Percentiles rank a stretch among this genome's conserved stretches.
phyloP scores from a whole-genome alignment of 148 eudicot species.

The Nepenthes mirabilis region DNA sequence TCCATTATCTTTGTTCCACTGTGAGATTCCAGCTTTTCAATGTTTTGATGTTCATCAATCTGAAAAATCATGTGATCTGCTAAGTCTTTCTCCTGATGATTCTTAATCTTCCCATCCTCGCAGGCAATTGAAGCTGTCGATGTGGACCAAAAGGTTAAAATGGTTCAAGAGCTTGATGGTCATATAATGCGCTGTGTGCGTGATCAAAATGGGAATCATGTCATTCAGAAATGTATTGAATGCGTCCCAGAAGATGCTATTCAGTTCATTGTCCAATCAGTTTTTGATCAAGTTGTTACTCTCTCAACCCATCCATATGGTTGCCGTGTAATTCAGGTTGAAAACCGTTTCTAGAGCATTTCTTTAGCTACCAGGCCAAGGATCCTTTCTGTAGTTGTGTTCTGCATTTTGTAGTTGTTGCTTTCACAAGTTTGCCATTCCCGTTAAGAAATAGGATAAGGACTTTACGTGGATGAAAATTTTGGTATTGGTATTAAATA shows the following conservation, averaged over 20 bases:
- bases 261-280: conserved; percentile 77
- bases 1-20: no score
- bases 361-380: not conserved
- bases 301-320: conserved; percentile 99
- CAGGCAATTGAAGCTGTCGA: conserved; percentile 99
- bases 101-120: conserved; percentile 1
- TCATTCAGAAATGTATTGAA: conserved; percentile 94
- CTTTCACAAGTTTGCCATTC: no score
- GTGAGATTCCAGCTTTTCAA: no score
- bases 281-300: conserved; percentile 84
- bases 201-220: conserved; percentile 99
- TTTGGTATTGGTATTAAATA: no score
- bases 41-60: not conserved
- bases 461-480: no score
- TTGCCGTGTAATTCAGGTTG: conserved; percentile 96
- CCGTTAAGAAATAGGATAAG: no score
- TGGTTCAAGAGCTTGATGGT: conserved; percentile 93
- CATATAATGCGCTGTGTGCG: conserved; percentile 97
- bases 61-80: not conserved
- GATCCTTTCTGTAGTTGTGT: not conserved
- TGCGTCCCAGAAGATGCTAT: conserved; percentile 93
- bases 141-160: conserved; percentile 88
- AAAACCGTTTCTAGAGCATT: not conserved
- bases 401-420: no score
- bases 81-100: not conserved